phyloP scores from a whole-genome alignment of 2,329 filamentous ascomycete species.

The Aspergillus hiratsukae region DNA sequence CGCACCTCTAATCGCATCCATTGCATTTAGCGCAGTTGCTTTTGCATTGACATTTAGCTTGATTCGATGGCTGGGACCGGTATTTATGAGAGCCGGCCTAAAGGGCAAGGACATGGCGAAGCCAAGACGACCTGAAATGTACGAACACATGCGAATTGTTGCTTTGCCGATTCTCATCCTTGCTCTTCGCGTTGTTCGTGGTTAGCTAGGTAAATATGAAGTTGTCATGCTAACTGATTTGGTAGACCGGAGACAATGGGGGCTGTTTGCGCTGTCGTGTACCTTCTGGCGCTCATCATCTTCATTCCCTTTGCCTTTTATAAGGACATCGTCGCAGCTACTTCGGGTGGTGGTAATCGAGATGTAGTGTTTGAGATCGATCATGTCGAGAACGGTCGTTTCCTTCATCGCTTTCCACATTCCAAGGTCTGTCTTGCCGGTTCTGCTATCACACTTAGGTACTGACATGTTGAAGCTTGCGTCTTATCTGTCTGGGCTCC shows the following conservation, averaged over 20 bases:
- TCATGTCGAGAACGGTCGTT: slow-evolving; percentile 73
- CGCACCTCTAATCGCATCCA: slow-evolving; percentile 80
- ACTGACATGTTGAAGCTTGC: slow-evolving; percentile 60
- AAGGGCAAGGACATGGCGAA: slow-evolving; percentile 89
- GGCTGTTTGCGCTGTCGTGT: slow-evolving; percentile 85
- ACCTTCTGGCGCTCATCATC: slow-evolving; percentile 79
- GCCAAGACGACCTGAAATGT: slow-evolving; percentile 69
- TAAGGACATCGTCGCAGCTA: slow-evolving; percentile 93
- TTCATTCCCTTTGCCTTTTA: slow-evolving; percentile 98
- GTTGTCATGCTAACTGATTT: slow-evolving; percentile 11
- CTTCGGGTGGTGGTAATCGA: slow-evolving; percentile 85
- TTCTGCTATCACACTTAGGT: not conserved
- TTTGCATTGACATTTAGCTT: slow-evolving; percentile 79
- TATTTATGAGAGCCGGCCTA: slow-evolving; percentile 82
- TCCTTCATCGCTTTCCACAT: slow-evolving; percentile 89
- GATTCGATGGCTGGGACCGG: slow-evolving; percentile 87
- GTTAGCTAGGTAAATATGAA: not conserved
- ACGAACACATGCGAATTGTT: slow-evolving; percentile 24
- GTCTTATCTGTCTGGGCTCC: slow-evolving; percentile 88
- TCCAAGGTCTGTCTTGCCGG: slow-evolving; percentile 63
- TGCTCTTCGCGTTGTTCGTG: not conserved
- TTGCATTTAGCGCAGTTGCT: slow-evolving; percentile 79
- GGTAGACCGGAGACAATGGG: slow-evolving; percentile 88
- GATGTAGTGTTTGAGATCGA: slow-evolving; percentile 74
- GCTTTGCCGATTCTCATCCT: not conserved